Conservation (phyloP, 129 eudicot species). For the Solidago caesia region DNA sequence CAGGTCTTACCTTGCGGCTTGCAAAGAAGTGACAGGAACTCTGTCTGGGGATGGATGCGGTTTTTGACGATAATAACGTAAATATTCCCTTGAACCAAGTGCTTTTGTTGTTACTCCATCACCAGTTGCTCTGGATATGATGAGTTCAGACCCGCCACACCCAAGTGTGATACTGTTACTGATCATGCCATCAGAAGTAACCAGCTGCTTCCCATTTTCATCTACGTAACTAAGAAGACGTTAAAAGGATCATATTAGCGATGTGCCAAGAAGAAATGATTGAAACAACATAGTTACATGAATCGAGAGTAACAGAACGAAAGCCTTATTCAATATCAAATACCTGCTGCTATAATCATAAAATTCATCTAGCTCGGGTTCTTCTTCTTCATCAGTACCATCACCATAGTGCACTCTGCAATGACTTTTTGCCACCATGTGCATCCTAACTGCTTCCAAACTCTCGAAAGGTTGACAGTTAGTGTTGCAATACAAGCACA, state of each 20-base stretch:
- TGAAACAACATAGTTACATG: no score
- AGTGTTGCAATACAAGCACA: conserved; percentile 83
- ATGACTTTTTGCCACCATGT: conserved; percentile 92
- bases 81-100: conserved; percentile 83
- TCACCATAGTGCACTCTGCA: conserved; percentile 98
- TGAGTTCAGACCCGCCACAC: conserved; percentile 76
- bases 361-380: conserved; percentile 87
- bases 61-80: conserved; percentile 87
- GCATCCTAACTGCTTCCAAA: conserved; percentile 95
- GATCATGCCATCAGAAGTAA: conserved; percentile 40
- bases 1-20: conserved; percentile 70
- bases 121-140: conserved; percentile 45
- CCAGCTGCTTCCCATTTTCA: conserved; percentile 65
- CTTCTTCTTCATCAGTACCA: conserved; percentile 87
- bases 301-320: no score
- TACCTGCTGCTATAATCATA: conserved; percentile 99
- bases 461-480: conserved; percentile 80
- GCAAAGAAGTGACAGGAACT: conserved; percentile 42
- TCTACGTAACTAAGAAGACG: conserved; percentile 53
- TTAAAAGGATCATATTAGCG: neutral
- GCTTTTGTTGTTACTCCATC: conserved; percentile 46
- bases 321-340: neutral
- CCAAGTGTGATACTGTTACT: conserved; percentile 56
- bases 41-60: conserved; percentile 65
- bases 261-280: no score